Evolutionary conservation across 2,329 filamentous ascomycete genomes (phyloP), one percentile per base, ranked within the genome.

Genomic region (Neopestalotiopsis sp.): DNA sequence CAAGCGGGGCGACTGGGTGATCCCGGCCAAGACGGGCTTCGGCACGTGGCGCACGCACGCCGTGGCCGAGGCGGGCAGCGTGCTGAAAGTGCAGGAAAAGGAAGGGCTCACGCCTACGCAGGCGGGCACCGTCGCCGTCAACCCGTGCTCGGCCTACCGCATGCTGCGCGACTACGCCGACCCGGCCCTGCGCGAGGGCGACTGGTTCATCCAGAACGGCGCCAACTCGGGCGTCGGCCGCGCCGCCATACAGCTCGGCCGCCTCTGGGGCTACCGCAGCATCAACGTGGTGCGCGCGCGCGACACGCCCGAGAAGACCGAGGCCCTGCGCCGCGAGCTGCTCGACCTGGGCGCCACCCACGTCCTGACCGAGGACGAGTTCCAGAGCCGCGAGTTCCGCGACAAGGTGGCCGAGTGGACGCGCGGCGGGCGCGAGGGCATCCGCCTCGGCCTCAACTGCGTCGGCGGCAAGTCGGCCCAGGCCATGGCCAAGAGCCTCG

Each of bases 171-270:
- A 95, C 78, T 98, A 95, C 77, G 83, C 84, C 69, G 80, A 82
- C 66, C 79, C 84, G 12, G 82, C 81, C 1, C 73, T 87, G 63
- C 83, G 83, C 67, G 88, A 90, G n/a, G 93, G 95, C 67, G 92
- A 97, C 68, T 99, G 95, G 95, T 94, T 98, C 78, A 90, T 99
- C 61, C 96, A 99, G 82, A 99, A 99, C 79, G 96, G 95, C 7
- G 96, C 95, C 52, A 99, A 99, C 81, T 94, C 91, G 57, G 96
- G 94, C 12, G 96, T 99, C 17, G 96, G 96, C 1, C 86, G 96
- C 52, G 93, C 95, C 2, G 95, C 94, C 12, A 96, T 98, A 72
- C 96, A 99, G 82, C 85, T 99, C 1, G 95, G 89, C 1, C 86
- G 84, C 74, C 86, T 94, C 66, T 98, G 95, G 95, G 95, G 95